Evolutionary conservation across 2,329 filamentous ascomycete species (phyloP), one percentile per base, ranked within the genome.

Genomic region (Arthrinium puccinioides): DNA sequence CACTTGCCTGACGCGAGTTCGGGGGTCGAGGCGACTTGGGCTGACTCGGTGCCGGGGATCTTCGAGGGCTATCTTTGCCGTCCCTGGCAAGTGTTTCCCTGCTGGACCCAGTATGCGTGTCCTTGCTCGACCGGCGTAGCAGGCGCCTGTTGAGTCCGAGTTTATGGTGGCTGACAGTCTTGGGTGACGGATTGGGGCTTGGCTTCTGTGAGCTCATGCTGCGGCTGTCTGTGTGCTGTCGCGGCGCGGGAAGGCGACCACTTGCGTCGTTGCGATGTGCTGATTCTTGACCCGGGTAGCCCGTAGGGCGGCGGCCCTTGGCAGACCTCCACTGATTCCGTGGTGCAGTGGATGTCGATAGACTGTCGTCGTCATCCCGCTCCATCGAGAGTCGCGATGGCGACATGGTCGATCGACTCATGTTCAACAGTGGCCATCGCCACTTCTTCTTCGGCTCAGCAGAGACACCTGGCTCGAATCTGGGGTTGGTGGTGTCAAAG

Each of bases 251-350:
- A 9, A 8, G 5, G 10, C 33, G 15, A 4, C 13, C 15, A 5
- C 9, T 15, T 5, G 13, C 20, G 23, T 16, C 16, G 5, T 6
- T 13, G 6, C 9, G 8, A 13, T 9, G 11, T 2, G 33, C 10
- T n/a, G 23, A 16, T 30, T 33, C 29, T 6, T 21, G 21, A n/a
- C 21, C 21, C 6, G 40, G 36, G 30, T 36, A 39, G 9, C 11
- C 14, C 16, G 31, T 38, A 26, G 21, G 14, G 6, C 31, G 39
- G 6, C 39, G 36, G 14, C 19, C 35, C 32, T 33, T 39, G 9
- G 26, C 27, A n/a, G 16, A 36, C 29, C 38, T 44, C 42, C 42
- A 41, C 15, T 36, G 21, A 8, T 19, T 10, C 8, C 27, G 31
- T 8, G 36, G 32, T 11, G 35, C 33, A 7, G 9, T 6, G 9